Percentiles rank a stretch among this genome's conserved stretches.
Conservation (phyloP, 345 rosid genomes). For the Carallia brachiata region DNA sequence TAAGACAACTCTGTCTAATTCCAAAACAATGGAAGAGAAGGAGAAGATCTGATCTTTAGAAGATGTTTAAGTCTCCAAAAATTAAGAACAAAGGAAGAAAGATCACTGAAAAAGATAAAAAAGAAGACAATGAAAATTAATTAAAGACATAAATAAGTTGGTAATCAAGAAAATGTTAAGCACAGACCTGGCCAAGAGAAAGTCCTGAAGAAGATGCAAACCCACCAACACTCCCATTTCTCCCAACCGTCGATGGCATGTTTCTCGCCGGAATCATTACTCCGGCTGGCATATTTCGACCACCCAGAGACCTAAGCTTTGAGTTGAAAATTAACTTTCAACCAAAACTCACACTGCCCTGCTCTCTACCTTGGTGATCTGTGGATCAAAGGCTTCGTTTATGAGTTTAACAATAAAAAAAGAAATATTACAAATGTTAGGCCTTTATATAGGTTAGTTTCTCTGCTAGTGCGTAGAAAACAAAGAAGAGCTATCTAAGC, state of each 20-base stretch:
- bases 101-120: background rate
- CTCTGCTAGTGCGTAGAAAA: too few species aligned
- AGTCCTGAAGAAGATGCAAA: conserved; percentile 56
- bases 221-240: conserved; percentile 30
- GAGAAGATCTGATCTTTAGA: conserved; percentile 4
- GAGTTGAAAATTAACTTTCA: background rate
- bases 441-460: too few species aligned
- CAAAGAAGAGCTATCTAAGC: too few species aligned
- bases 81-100: background rate
- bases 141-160: too few species aligned
- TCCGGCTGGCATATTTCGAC: conserved; percentile 54
- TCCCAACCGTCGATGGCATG: conserved; percentile 44
- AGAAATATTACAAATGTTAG: too few species aligned
- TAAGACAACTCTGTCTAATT: background rate
- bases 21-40: conserved; percentile 7
- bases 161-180: background rate
- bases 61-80: background rate
- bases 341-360: background rate
- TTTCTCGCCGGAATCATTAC: conserved; percentile 61
- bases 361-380: background rate
- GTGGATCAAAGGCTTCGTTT: background rate
- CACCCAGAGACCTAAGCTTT: conserved; percentile 25
- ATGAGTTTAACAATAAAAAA: too few species aligned
- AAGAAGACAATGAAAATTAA: background rate
- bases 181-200: conserved; percentile 51